Evolutionary conservation across 2,329 filamentous ascomycete genomes (phyloP), one percentile per base, ranked within the genome.

Genomic region (Pseudogymnoascus sp.): DNA sequence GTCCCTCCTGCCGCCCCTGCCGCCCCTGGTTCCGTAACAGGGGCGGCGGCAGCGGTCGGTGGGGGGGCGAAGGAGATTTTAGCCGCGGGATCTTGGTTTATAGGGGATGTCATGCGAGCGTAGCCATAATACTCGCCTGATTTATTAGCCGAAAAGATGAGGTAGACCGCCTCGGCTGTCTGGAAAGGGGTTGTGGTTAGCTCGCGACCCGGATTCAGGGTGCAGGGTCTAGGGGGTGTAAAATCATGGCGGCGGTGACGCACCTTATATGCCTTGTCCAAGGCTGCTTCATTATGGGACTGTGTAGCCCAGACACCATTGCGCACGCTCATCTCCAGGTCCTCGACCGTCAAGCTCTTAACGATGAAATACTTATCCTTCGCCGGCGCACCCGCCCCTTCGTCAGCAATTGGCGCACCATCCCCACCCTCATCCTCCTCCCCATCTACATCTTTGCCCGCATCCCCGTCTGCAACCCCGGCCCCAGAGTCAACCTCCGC

Each of bases 61-160:
- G 45, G 16, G 0, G 86, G 86, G 4, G 86, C 85, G 74, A 91
- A 88, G 71, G 89, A 82, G 60, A 90, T 85, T 0, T 86, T 84
- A 0, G 87, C 84, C 0, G 82, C 81, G 10, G 88, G 86, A 68
- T 96, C 89, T 63, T 93, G 84, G 69, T 89, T 87, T 70, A 97
- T 96, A 3, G 86, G 80, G 21, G 93, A 96, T 8, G 81, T 79
- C 93, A 97, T 97, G 39, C 89, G 86, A 18, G 93, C 93, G 72
- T 96, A 97, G 18, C 93, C 93, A 76, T 95, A 97, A 73, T 97
- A 97, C 75, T 97, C 93, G 11, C 93, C 93, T 0, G 93, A 97
- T 72, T 97, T 97, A 75, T 97, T 97, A 11, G 93, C 93, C 1
- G 93, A 97, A 74, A 97, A 97, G 12, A 97, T 85, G 31, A 97